phyloP scores from a whole-genome alignment of 495 filamentous ascomycete genomes.

The Lophiotrema nucula region DNA sequence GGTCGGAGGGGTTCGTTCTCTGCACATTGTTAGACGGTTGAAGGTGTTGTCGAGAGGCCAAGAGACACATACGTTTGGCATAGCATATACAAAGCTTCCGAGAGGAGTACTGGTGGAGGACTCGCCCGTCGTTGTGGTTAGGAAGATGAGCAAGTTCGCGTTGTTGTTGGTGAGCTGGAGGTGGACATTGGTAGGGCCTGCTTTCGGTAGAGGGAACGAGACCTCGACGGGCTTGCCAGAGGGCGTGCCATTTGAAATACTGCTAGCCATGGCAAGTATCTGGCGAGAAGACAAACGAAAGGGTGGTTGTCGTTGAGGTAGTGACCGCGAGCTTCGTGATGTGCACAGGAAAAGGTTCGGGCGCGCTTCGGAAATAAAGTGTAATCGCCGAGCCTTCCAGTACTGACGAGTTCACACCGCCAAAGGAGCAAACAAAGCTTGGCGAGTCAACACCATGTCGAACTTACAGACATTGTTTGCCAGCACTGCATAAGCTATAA shows the following conservation, averaged over 20 bases:
- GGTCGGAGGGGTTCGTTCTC: constrained; percentile 57
- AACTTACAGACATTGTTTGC: too few relatives aligned
- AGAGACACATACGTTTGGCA: constrained; percentile 70
- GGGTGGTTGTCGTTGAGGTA: neutral
- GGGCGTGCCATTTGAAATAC: neutral
- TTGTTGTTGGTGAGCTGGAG: constrained; percentile 68
- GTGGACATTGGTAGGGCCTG: constrained; percentile 75
- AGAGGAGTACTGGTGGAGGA: constrained; percentile 47
- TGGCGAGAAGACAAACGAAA: neutral
- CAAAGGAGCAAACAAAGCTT: too few relatives aligned
- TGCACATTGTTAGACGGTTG: constrained; percentile 15
- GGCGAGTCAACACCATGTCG: too few relatives aligned
- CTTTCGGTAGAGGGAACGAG: constrained; percentile 73
- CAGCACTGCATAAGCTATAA: too few relatives aligned
- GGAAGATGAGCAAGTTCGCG: constrained; percentile 68
- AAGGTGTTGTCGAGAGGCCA: too few relatives aligned
- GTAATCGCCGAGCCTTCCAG: too few relatives aligned
- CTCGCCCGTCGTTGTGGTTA: constrained; percentile 69
- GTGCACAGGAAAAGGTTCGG: too few relatives aligned
- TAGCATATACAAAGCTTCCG: constrained; percentile 87
- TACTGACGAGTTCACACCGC: too few relatives aligned
- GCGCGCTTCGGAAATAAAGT: too few relatives aligned
- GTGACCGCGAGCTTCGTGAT: too few relatives aligned
- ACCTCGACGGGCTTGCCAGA: constrained; percentile 58
- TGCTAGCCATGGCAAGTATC: constrained; percentile 13